A percentile compares a stretch with the other conserved stretches of the same genome.
These are phyloP conservation scores for Agaricus blazei DNA, from an alignment of 768 basidiomycete genomes.

Conservation along the genomic window DNA sequence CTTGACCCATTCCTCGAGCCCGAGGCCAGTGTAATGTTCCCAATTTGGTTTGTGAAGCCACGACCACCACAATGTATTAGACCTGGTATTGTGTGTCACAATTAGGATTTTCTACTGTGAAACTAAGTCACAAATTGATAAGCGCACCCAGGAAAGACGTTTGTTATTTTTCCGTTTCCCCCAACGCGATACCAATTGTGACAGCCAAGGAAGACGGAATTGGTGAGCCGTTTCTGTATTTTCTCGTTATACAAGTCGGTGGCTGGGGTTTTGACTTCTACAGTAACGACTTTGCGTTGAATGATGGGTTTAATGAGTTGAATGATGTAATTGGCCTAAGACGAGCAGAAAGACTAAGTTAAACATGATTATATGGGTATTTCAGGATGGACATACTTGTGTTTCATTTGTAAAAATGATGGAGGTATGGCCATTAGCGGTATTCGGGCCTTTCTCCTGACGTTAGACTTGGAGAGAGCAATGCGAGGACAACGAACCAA, in stretches of 20 bases:
- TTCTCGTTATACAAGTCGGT: slow-evolving; percentile 33
- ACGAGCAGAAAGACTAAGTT: slow-evolving; percentile 11
- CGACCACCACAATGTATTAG: slow-evolving; percentile 24
- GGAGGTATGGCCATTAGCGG: slow-evolving; percentile 38
- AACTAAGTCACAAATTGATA: not conserved
- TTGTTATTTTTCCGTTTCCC: slow-evolving; percentile 29
- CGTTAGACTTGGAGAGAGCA: not conserved
- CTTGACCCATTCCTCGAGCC: slow-evolving; percentile 1
- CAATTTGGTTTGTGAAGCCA: slow-evolving; percentile 28
- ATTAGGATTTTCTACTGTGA: not conserved
- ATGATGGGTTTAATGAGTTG: slow-evolving; percentile 37
- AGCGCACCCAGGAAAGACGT: slow-evolving; percentile 34
- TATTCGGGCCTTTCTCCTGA: slow-evolving; percentile 31
- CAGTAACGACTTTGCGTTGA: slow-evolving; percentile 23
- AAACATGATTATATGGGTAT: not conserved
- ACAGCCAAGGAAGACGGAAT: slow-evolving; percentile 30
- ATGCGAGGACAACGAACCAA: slow-evolving; percentile 22
- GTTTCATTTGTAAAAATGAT: slow-evolving; percentile 37
- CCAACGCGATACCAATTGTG: slow-evolving; percentile 36
- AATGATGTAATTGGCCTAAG: slow-evolving; percentile 33
- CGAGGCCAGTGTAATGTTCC: slow-evolving; percentile 23
- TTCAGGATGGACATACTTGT: slow-evolving; percentile 24
- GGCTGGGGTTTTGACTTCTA: slow-evolving; percentile 31
- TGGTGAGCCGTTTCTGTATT: slow-evolving; percentile 28
- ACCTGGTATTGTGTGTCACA: slow-evolving; percentile 1